Evolutionary conservation across 306 rosid genomes (phyloP), one percentile per base, ranked within the genome.

Genomic region (Cicer bijugum): DNA sequence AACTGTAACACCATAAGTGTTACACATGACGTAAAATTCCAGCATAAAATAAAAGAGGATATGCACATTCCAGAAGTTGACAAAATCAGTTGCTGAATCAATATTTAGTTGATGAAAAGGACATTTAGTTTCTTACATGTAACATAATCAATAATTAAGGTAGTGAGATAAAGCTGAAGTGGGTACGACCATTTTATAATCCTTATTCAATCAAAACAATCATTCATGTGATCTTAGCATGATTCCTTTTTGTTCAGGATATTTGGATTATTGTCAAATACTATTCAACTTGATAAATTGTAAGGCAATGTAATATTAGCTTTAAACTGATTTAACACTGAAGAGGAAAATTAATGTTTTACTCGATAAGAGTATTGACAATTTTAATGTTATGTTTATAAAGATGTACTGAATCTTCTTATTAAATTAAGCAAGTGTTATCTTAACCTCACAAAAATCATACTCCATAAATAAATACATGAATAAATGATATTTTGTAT

Each of bases 21-120:
- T 67, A 33, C 28, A 75, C 57, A 37, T 14, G 58, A 73, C 15
- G 67, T 53, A 66, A 17, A 63, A 66, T 46, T 17, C 33, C 37
- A 42, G 72, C 66, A 57, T 48, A 5, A 20, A 71, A 57, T 48
- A 5, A 20, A 71, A 50, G 64, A 66, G 38, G 76, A 71, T 50
- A 16, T 33, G 68, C 68, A 66, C 44, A 64, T 75, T 58, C 59
- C 59, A 38, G 60, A 71, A 72, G 71, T 42, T 66, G 52, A 53
- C 33, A 51, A 67, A 44, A 44, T 59, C 66, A 8, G 59, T 10
- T 10, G 53, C 45, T 19, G 53, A 77, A 40, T 52, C 63, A 53
- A 12, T 43, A 33, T 42, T 19, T 19, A 56, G 10, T 15, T 10
- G 61, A 75, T 52, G 57, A 9, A 64, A 44, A 39, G n/a, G n/a